These are phyloP conservation scores for Stemphylium lycopersici DNA, from an alignment of 2,329 filamentous ascomycete genomes.

Conservation along the genomic window DNA sequence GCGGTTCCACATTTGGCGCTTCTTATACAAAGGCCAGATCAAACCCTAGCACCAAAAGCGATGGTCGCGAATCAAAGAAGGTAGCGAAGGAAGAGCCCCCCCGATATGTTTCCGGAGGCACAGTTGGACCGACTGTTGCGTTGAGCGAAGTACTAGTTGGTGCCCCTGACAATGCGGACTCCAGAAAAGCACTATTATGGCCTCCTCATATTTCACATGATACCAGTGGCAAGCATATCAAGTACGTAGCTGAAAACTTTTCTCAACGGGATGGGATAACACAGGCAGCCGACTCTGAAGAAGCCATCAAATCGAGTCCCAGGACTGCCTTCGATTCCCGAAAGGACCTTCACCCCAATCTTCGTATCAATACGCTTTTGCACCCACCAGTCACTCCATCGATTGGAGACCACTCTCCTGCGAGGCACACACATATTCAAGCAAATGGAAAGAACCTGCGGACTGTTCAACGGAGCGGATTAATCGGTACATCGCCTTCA, in stretches of 20 bases:
- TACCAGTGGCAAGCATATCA: no score
- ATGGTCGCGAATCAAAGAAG: neutral
- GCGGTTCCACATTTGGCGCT: neutral
- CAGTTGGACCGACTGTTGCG: neutral
- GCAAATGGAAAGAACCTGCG: neutral
- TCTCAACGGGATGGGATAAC: no score
- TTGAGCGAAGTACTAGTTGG: neutral
- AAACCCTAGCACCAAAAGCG: neutral
- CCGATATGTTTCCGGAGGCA: neutral
- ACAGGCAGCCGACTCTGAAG: no score
- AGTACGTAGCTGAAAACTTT: no score
- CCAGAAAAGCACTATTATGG: neutral
- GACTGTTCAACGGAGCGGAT: neutral
- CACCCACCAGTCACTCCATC: neutral
- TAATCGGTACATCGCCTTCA: neutral
- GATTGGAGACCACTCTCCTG: neutral
- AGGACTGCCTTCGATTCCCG: no score
- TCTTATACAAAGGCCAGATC: neutral
- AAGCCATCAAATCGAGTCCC: no score
- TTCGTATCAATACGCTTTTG: neutral
- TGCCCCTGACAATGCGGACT: neutral
- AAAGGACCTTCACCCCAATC: no score
- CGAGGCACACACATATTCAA: neutral
- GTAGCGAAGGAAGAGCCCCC: neutral
- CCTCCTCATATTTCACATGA: neutral